Percentiles rank a stretch among this genome's conserved stretches.
phyloP scores from a whole-genome alignment of 2,329 filamentous ascomycete species.

The Coleophoma cylindrospora region DNA sequence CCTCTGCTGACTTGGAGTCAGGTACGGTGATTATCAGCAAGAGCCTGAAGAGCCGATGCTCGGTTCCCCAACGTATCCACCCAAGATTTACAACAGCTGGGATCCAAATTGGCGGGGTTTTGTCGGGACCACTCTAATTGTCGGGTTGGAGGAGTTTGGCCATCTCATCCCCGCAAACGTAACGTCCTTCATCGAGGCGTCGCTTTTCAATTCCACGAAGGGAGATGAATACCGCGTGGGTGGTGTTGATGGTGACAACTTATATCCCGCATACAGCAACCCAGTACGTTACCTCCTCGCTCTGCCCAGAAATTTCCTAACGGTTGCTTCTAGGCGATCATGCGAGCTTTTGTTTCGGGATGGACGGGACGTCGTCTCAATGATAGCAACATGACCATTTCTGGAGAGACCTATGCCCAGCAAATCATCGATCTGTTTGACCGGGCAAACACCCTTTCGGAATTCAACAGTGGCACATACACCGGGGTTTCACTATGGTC shows the following conservation, averaged over 20 bases:
- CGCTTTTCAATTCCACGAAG: slow-evolving; percentile 47
- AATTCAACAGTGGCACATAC: slow-evolving; percentile 54
- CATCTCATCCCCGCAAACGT: slow-evolving; percentile 36
- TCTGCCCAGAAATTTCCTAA: too few species aligned
- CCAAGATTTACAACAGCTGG: slow-evolving; percentile 49
- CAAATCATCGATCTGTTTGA: slow-evolving; percentile 53
- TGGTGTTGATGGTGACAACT: slow-evolving; percentile 53
- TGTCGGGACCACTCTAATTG: slow-evolving; percentile 51
- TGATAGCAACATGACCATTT: slow-evolving; percentile 52
- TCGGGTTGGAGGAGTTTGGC: slow-evolving; percentile 53
- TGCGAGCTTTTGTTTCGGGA: slow-evolving; percentile 56
- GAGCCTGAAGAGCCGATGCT: slow-evolving; percentile 54
- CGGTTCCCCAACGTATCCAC: slow-evolving; percentile 43
- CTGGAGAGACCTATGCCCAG: slow-evolving; percentile 50
- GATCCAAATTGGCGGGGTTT: slow-evolving; percentile 64
- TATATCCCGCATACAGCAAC: slow-evolving; percentile 59
- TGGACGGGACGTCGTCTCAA: slow-evolving; percentile 51
- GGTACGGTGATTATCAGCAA: slow-evolving; percentile 46
- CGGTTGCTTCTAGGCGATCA: slow-evolving; percentile 33
- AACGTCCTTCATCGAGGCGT: slow-evolving; percentile 39
- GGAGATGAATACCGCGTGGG: slow-evolving; percentile 59
- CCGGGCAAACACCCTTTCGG: slow-evolving; percentile 48
- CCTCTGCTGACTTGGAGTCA: slow-evolving; percentile 4
- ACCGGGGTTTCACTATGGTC: slow-evolving; percentile 56
- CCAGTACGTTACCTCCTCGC: slow-evolving; percentile 27